Evolutionary conservation across 257 asterid species (phyloP).

Genomic region (Vinca minor): DNA sequence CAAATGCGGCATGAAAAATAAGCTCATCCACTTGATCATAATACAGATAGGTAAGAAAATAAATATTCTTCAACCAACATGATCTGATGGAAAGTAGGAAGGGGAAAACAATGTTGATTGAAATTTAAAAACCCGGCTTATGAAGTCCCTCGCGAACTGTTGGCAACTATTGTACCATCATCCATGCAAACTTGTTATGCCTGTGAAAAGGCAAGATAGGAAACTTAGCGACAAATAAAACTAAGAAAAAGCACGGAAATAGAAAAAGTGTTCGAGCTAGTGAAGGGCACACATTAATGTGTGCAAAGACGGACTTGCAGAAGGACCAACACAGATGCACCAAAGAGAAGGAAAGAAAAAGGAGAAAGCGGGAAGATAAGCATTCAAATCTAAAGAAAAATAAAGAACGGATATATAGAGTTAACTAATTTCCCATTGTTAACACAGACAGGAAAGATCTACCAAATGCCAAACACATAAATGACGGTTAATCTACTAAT

Average conservation of each 20-base stretch:
- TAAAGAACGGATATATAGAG: neutral
- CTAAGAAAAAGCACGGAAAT: neutral
- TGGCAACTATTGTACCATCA: neutral
- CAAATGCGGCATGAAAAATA: neutral
- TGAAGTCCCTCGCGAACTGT: neutral
- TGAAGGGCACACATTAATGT: too few relatives aligned
- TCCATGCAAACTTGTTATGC: neutral
- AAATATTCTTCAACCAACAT: constrained; percentile 3
- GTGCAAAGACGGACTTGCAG: too few relatives aligned
- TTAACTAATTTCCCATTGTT: neutral
- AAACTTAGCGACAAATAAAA: neutral
- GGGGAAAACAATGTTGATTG: too few relatives aligned
- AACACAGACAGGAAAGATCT: neutral
- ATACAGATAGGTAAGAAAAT: neutral
- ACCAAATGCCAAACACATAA: neutral
- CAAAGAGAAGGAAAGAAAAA: too few relatives aligned
- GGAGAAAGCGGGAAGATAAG: neutral
- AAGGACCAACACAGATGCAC: too few relatives aligned
- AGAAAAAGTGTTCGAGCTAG: too few relatives aligned
- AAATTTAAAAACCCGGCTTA: too few relatives aligned
- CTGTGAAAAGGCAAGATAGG: constrained; percentile 4
- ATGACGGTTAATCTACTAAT: neutral
- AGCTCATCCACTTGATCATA: neutral
- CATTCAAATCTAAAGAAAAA: neutral
- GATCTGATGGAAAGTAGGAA: neutral